These are phyloP conservation scores for Kurtzmaniella quercitrusa DNA, from an alignment of 1,139 yeast species.

Conservation along the genomic window DNA sequence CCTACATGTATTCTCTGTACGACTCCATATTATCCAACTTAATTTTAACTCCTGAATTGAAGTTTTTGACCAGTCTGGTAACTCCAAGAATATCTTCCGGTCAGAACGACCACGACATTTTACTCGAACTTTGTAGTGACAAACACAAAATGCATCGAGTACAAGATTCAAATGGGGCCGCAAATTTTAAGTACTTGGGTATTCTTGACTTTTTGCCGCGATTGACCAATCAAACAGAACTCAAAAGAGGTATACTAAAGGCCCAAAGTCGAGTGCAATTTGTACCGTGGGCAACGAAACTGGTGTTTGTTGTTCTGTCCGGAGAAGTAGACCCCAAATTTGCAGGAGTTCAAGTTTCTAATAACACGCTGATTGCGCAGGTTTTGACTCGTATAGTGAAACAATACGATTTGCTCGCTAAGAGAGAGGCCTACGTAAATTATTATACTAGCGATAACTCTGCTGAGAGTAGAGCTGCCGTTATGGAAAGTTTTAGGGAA, in stretches of 20 bases:
- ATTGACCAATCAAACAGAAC: conserved; percentile 40
- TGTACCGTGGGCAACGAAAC: conserved; percentile 84
- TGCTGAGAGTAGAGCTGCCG: conserved; percentile 34
- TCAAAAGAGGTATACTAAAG: conserved; percentile 74
- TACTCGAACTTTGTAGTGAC: conserved; percentile 77
- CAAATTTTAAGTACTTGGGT: conserved; percentile 50
- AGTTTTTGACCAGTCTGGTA: conserved; percentile 80
- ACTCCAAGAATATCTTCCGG: conserved; percentile 71
- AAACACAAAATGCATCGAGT: conserved; percentile 71
- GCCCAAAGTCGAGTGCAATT: conserved; percentile 77
- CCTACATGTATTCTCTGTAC: conserved; percentile 83
- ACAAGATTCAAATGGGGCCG: conserved; percentile 22
- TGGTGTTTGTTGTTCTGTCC: conserved; percentile 61
- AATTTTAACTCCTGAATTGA: conserved; percentile 86
- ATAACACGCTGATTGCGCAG: conserved; percentile 67
- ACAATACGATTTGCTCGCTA: conserved; percentile 78
- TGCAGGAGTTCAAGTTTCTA: conserved; percentile 75
- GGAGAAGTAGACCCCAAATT: conserved; percentile 25
- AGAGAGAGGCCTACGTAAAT: conserved; percentile 80
- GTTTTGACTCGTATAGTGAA: conserved; percentile 63
- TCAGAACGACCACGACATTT: conserved; percentile 79
- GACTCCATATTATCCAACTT: conserved; percentile 80
- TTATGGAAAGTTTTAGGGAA: conserved; percentile 74
- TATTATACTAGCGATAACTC: conserved; percentile 62
- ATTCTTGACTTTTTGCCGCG: conserved; percentile 79